Conservation (phyloP, 345 rosid genomes). For the Eucalyptus fibrosa region DNA sequence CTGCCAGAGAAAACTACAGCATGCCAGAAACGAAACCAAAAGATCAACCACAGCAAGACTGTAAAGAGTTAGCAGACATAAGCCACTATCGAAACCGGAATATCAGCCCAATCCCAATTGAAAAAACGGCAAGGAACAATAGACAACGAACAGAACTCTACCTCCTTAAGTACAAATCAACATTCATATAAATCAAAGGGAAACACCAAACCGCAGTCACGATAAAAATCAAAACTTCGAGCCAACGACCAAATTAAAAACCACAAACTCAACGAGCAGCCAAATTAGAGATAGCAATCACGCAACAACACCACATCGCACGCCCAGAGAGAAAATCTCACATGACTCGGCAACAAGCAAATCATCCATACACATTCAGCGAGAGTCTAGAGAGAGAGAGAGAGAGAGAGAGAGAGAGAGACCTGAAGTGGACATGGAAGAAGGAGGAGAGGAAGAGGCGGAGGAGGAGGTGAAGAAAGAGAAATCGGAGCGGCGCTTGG, state of each 20-base stretch:
- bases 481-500: constrained; percentile 20
- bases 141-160: neutral
- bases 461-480: neutral
- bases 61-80: neutral
- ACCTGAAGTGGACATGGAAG: neutral
- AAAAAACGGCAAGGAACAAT: neutral
- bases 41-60: neutral
- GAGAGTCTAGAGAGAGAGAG: neutral
- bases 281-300: neutral
- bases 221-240: neutral
- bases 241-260: neutral
- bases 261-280: neutral
- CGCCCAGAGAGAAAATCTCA: neutral
- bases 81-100: neutral
- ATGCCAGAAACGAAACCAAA: neutral
- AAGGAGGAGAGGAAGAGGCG: neutral
- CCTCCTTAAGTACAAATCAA: neutral
- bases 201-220: neutral
- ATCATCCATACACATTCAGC: neutral
- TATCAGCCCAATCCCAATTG: neutral
- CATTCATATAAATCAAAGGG: neutral
- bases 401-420: neutral
- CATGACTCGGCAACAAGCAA: neutral
- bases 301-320: neutral
- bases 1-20: neutral